These are phyloP conservation scores for Diplodia intermedia DNA, from an alignment of 2,329 filamentous ascomycete genomes.

Conservation along the genomic window DNA sequence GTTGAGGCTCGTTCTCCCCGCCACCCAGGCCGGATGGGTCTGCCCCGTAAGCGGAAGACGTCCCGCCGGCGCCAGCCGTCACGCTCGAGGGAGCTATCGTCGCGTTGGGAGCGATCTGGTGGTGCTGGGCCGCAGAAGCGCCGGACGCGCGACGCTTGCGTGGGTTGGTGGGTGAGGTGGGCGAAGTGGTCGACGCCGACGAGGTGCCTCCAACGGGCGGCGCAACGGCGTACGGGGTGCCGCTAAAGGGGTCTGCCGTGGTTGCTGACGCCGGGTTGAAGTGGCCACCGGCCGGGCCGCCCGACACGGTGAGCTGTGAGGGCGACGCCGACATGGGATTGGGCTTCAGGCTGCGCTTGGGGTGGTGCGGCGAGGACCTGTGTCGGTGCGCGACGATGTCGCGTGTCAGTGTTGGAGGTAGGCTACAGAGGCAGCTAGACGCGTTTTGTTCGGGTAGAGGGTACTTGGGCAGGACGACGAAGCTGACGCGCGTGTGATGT, in stretches of 20 bases:
- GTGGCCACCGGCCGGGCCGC: constrained; percentile 30
- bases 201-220: constrained; percentile 9
- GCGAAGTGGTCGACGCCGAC: constrained; percentile 1
- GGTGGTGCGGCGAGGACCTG: constrained; percentile 49
- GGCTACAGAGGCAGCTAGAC: constrained; percentile 11
- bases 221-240: constrained; percentile 19
- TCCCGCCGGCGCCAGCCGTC: neutral
- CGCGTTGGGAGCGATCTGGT: constrained; percentile 39
- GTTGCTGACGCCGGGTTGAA: constrained; percentile 34
- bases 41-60: constrained; percentile 12
- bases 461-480: constrained; percentile 22
- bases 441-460: constrained; percentile 19
- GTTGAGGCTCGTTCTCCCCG: constrained; percentile 9
- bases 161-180: constrained; percentile 43
- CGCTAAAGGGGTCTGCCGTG: constrained; percentile 30
- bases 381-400: constrained; percentile 25
- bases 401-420: constrained; percentile 21
- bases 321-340: constrained; percentile 50
- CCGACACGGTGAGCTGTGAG: constrained; percentile 45
- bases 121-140: constrained; percentile 34
- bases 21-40: constrained; percentile 25
- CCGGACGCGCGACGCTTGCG: constrained; percentile 54
- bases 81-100: constrained; percentile 29
- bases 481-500: constrained; percentile 27
- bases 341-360: constrained; percentile 54